phyloP scores from a whole-genome alignment of 805 yeast genomes.

The Saturnispora hagleri region DNA sequence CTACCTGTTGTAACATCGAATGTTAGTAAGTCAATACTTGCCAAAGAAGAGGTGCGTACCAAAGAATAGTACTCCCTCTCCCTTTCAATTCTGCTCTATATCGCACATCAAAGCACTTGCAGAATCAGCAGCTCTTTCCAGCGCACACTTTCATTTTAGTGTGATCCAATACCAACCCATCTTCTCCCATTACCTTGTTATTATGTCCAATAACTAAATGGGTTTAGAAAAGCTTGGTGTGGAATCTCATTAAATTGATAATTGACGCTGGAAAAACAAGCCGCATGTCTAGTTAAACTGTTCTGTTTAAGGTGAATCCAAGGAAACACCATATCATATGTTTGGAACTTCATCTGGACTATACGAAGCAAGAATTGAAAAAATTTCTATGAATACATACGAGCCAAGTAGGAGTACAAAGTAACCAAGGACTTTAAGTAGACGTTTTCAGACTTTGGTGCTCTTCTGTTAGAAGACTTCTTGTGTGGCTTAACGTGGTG shows the following conservation, averaged over 20 bases:
- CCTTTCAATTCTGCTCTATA: conserved; percentile 40
- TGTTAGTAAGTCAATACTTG: conserved; percentile 15
- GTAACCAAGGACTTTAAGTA: conserved; percentile 97
- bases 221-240: neutral
- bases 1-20: conserved; percentile 51
- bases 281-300: neutral
- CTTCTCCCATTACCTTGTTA: neutral
- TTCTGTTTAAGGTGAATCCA: conserved; percentile 8
- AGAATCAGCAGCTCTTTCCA: conserved; percentile 14
- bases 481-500: conserved; percentile 94
- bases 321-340: conserved; percentile 1
- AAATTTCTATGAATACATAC: conserved; percentile 48
- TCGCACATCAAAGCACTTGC: conserved; percentile 31
- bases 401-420: conserved; percentile 98
- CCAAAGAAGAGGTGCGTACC: neutral
- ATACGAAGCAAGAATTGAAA: conserved; percentile 21
- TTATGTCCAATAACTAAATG: neutral
- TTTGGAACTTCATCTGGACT: neutral
- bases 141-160: neutral
- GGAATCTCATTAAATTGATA: neutral
- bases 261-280: neutral
- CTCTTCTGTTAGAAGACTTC: conserved; percentile 93
- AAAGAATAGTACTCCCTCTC: neutral
- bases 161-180: neutral
- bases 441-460: conserved; percentile 99